A percentile compares a stretch with the other conserved stretches of the same genome.
phyloP scores from a whole-genome alignment of 257 asterid genomes.

The Plantago major region DNA sequence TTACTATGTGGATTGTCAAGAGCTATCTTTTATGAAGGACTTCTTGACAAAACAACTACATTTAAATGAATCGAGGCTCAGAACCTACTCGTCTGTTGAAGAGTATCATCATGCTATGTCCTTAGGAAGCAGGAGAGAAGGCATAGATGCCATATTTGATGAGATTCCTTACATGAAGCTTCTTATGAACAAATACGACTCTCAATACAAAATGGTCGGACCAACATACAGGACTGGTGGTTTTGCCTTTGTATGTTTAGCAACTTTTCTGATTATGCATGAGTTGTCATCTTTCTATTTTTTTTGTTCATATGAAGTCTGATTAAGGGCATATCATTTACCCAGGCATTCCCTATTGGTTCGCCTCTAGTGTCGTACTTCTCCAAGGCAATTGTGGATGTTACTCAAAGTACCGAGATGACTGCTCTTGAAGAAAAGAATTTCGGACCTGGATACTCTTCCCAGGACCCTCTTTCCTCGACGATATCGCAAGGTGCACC shows the following conservation, averaged over 20 bases:
- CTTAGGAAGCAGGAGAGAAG: constrained; percentile 38
- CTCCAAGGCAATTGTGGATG: constrained; percentile 44
- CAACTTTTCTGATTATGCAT: too few species aligned
- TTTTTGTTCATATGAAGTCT: too few species aligned
- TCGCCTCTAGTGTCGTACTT: constrained; percentile 34
- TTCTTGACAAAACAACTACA: constrained; percentile 21
- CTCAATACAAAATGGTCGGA: constrained; percentile 42
- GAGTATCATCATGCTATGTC: constrained; percentile 36
- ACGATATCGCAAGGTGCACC: constrained; percentile 28
- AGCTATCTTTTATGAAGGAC: constrained; percentile 31
- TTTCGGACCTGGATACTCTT: constrained; percentile 40
- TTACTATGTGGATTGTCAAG: constrained; percentile 32
- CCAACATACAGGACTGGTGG: constrained; percentile 43
- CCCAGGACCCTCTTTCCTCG: constrained; percentile 28
- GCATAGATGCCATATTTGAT: constrained; percentile 43
- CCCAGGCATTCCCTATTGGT: constrained; percentile 43
- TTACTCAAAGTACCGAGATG: constrained; percentile 38
- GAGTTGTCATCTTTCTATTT: too few species aligned
- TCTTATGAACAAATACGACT: constrained; percentile 25
- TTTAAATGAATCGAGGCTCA: constrained; percentile 26
- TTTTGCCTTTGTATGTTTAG: constrained; percentile 50
- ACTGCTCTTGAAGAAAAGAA: constrained; percentile 22
- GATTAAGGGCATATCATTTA: too few species aligned
- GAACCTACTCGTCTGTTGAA: constrained; percentile 18
- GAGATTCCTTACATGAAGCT: constrained; percentile 50